Evolutionary conservation across 495 filamentous ascomycete genomes (phyloP).

Genomic region (Achaetomiella virescens): DNA sequence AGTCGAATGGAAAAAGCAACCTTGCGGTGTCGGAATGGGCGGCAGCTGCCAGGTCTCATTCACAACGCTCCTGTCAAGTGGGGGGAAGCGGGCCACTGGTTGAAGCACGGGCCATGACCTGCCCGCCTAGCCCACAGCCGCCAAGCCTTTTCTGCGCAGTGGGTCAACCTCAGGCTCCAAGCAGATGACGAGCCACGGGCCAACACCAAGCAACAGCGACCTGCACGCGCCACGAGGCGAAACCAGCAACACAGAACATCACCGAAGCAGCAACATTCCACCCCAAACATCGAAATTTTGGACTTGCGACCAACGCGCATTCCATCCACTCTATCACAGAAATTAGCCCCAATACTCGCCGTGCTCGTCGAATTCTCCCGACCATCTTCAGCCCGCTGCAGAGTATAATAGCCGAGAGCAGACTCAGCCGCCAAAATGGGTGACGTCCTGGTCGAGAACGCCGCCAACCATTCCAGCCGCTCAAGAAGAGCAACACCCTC

Average conservation of each 20-base stretch:
- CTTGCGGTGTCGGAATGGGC: no score
- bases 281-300: slow-evolving; percentile 2
- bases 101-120: background rate
- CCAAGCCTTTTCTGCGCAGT: background rate
- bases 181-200: slow-evolving; percentile 26
- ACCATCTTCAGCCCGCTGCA: background rate
- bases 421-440: slow-evolving; percentile 53
- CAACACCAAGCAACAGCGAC: slow-evolving; percentile 13
- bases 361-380: background rate
- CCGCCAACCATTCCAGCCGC: slow-evolving; percentile 64
- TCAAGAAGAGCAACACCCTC: slow-evolving; percentile 75
- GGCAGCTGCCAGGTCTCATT: no score
- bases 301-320: background rate
- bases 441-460: slow-evolving; percentile 76
- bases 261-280: slow-evolving; percentile 13
- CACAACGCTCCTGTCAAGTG: no score
- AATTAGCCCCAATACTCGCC: background rate
- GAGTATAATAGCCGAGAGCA: background rate
- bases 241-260: slow-evolving; percentile 23
- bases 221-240: slow-evolving; percentile 29
- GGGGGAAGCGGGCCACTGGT: background rate
- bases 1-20: no score
- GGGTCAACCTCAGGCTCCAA: slow-evolving; percentile 22
- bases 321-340: background rate
- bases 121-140: background rate